phyloP scores from a whole-genome alignment of 2,329 filamentous ascomycete species.

The Erysiphe pulchra region DNA sequence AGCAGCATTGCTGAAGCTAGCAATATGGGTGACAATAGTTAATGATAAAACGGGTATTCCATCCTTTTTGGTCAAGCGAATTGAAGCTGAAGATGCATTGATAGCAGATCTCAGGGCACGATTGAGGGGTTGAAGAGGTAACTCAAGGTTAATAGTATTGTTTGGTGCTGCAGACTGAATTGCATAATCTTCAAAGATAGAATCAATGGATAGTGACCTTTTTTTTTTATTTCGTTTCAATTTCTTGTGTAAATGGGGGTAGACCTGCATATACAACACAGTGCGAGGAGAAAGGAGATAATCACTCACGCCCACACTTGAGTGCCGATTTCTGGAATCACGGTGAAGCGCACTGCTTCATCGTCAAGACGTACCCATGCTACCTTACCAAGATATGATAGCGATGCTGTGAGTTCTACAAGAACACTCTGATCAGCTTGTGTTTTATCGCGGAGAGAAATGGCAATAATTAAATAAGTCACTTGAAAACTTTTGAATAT shows the following conservation, averaged over 20 bases:
- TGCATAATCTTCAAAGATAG: slow-evolving; percentile 66
- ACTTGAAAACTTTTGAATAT: slow-evolving; percentile 42
- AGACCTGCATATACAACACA: background rate
- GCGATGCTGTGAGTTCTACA: slow-evolving; percentile 32
- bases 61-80: slow-evolving; percentile 84
- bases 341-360: slow-evolving; percentile 73
- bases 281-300: background rate
- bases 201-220: slow-evolving; percentile 40
- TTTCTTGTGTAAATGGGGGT: background rate
- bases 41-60: slow-evolving; percentile 66
- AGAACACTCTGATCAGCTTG: background rate
- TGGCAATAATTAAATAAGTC: slow-evolving; percentile 6
- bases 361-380: slow-evolving; percentile 44
- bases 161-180: slow-evolving; percentile 59
- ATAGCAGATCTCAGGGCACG: slow-evolving; percentile 77
- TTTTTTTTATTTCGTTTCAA: slow-evolving; percentile 5
- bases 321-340: slow-evolving; percentile 80
- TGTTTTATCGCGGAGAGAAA: background rate
- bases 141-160: slow-evolving; percentile 90
- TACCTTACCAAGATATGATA: slow-evolving; percentile 26
- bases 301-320: slow-evolving; percentile 76
- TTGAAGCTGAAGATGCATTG: slow-evolving; percentile 53
- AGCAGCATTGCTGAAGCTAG: slow-evolving; percentile 20
- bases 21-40: slow-evolving; percentile 61
- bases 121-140: slow-evolving; percentile 68